phyloP scores from a whole-genome alignment of 2,329 filamentous ascomycete genomes.

The Thielaviopsis musarum region DNA sequence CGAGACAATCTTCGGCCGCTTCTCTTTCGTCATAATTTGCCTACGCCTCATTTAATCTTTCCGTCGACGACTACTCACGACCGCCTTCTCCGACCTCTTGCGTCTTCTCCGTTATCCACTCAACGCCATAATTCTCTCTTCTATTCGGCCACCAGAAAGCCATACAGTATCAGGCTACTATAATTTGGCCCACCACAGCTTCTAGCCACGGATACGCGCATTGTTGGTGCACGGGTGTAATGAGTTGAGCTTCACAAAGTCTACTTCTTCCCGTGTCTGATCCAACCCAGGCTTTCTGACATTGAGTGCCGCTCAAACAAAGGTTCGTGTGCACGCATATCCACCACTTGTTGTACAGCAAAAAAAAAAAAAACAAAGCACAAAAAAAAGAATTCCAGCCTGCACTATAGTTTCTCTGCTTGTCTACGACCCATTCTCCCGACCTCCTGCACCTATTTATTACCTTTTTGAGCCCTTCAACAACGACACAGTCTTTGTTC shows the following conservation, averaged over 20 bases:
- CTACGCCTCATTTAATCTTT: not conserved
- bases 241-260: conserved; percentile 3
- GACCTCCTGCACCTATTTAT: not conserved
- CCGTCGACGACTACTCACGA: not conserved
- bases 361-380: not conserved
- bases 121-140: not conserved
- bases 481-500: not conserved
- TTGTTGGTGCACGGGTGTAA: conserved; percentile 5
- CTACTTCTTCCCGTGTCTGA: not conserved
- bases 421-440: not conserved
- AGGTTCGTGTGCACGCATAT: not conserved
- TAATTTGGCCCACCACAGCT: not conserved
- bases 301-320: not conserved
- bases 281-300: not conserved
- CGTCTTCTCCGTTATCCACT: not conserved
- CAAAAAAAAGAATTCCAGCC: not conserved
- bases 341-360: not conserved
- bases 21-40: not conserved
- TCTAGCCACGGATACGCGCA: conserved; percentile 1
- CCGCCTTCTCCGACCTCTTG: not conserved
- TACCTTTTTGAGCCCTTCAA: not conserved
- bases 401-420: not conserved
- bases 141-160: not conserved
- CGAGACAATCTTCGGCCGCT: not conserved
- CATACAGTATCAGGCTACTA: not conserved